A percentile compares a stretch with the other conserved stretches of the same genome.
These are phyloP conservation scores for Trichoderma lentiforme DNA, from an alignment of 2,329 filamentous ascomycete genomes.

Conservation along the genomic window DNA sequence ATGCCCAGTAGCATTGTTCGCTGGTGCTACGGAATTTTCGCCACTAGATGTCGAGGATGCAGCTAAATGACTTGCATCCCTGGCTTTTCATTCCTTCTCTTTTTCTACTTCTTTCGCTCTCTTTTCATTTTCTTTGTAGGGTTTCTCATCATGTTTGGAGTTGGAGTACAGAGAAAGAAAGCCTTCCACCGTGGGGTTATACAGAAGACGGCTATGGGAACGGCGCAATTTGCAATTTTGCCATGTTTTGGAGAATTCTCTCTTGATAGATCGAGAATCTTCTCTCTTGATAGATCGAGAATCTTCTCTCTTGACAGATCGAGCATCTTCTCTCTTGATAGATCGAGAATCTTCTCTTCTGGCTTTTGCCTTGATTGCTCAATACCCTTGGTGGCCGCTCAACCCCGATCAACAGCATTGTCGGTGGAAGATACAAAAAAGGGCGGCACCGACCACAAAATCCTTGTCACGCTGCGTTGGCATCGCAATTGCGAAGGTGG, in stretches of 20 bases:
- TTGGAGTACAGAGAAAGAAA: not conserved
- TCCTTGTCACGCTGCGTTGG: not conserved
- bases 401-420: not conserved
- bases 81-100: not conserved
- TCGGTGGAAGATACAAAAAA: not conserved
- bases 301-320: not conserved
- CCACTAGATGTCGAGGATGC: not conserved
- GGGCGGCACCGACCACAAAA: not conserved
- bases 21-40: not conserved
- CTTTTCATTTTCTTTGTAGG: conserved; percentile 6
- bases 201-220: not conserved
- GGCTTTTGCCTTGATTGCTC: not conserved
- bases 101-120: not conserved
- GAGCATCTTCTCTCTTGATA: not conserved
- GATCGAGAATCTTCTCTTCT: not conserved
- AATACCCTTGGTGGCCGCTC: not conserved
- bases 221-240: conserved; percentile 10
- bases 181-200: not conserved
- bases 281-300: not conserved
- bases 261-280: not conserved
- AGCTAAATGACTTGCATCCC: not conserved
- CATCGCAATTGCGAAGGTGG: not conserved
- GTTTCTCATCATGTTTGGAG: conserved; percentile 7
- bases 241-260: not conserved
- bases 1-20: not conserved